A percentile compares a stretch with the other conserved stretches of the same genome.
Conservation (phyloP, 352 stramenopile species). For the Phytophthora brassicae region DNA sequence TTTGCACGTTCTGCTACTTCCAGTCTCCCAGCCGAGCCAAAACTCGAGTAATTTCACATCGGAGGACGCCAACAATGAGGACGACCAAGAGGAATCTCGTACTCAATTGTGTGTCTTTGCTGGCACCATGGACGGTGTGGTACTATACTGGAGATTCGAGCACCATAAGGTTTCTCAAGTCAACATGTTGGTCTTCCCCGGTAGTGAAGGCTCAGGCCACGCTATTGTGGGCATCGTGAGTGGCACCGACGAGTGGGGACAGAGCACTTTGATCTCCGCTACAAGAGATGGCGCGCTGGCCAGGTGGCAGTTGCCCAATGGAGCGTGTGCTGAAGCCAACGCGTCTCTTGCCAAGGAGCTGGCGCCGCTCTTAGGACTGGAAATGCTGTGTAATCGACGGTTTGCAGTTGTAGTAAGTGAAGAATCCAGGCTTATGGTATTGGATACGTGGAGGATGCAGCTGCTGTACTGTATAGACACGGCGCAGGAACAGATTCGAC, state of each 20-base stretch:
- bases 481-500: slow-evolving; percentile 75
- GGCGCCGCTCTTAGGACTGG: slow-evolving; percentile 61
- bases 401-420: slow-evolving; percentile 75
- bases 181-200: slow-evolving; percentile 59
- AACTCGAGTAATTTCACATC: slow-evolving; percentile 38
- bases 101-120: slow-evolving; percentile 70
- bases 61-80: slow-evolving; percentile 32
- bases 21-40: slow-evolving; percentile 64
- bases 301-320: slow-evolving; percentile 70
- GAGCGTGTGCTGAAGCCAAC: slow-evolving; percentile 57
- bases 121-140: slow-evolving; percentile 58
- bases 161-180: slow-evolving; percentile 61
- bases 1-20: slow-evolving; percentile 69
- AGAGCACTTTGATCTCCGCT: slow-evolving; percentile 69
- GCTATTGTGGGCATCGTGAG: slow-evolving; percentile 64
- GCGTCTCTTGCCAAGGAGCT: slow-evolving; percentile 55
- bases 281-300: slow-evolving; percentile 55
- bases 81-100: slow-evolving; percentile 35
- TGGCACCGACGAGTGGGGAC: slow-evolving; percentile 76
- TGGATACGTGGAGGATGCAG: slow-evolving; percentile 76
- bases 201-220: slow-evolving; percentile 14
- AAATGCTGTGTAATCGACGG: slow-evolving; percentile 73
- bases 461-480: slow-evolving; percentile 78
- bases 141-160: slow-evolving; percentile 78
- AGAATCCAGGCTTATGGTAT: slow-evolving; percentile 72